Evolutionary conservation across 1,284 basidiomycete genomes (phyloP).

Genomic region (Sporisorium sorghi): DNA sequence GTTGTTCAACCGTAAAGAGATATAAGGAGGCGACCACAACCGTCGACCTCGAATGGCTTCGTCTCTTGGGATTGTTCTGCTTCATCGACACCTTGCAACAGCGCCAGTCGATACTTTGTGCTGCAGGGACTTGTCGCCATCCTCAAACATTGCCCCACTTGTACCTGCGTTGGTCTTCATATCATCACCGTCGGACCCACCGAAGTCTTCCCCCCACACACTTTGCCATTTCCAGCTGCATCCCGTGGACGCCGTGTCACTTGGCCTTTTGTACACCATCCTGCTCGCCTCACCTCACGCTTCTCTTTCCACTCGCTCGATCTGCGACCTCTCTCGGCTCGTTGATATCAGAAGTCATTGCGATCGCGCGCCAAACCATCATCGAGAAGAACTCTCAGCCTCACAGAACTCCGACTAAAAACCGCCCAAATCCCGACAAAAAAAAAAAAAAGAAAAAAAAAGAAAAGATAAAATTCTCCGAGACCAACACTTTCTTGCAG

Average conservation of each 20-base stretch:
- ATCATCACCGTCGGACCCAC: constrained; percentile 1
- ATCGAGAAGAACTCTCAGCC: constrained; percentile 9
- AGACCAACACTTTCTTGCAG: constrained; percentile 22
- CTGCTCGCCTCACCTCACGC: not conserved
- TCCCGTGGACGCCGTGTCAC: not conserved
- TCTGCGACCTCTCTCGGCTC: not conserved
- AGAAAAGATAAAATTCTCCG: constrained; percentile 1
- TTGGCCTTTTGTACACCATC: not conserved
- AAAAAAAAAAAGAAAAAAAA: constrained; percentile 1
- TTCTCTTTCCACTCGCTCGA: not conserved
- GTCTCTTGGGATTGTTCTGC: not conserved
- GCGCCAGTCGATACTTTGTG: not conserved
- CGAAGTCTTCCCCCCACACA: not conserved
- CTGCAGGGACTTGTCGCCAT: not conserved
- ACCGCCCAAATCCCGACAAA: not conserved
- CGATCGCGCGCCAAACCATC: not conserved
- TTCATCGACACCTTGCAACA: not conserved
- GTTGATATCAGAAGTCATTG: not conserved
- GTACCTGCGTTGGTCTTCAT: constrained; percentile 1
- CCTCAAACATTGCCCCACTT: not conserved
- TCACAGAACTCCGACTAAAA: not conserved
- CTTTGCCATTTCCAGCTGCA: not conserved
- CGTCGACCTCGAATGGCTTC: not conserved
- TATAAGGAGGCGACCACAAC: not conserved
- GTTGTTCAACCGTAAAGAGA: not conserved